Base-by-base conservation (phyloP, 2,329 filamentous ascomycete species). In the Cladorrhinum sp. region DNA sequence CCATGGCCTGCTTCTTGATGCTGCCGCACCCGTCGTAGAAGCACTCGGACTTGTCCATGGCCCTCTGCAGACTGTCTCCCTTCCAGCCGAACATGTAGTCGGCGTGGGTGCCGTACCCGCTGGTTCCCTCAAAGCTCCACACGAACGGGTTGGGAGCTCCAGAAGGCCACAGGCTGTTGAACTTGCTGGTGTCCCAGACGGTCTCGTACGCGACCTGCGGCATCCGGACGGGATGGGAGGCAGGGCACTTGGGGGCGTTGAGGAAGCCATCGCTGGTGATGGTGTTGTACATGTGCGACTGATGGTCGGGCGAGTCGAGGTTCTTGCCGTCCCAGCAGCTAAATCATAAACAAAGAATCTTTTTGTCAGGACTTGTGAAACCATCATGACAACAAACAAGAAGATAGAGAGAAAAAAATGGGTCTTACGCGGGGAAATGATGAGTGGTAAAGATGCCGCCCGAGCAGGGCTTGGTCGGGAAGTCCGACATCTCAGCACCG, bases 261-360 rank as follows among this genome's bases (percentile, higher is more conserved):
- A 39, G 59, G 59, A 69, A 69, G 26, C 66, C 66, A 20, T 68
- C 66, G 52, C 23, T 60, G 18, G 18, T 62, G 58, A 69, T 57
- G 5, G 67, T 69, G 63, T 67, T 66, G 64, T 69, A 71, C 68
- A 71, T 67, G 58, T 71, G 69, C 16, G 65, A 66, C 48, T 70
- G 67, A 72, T 87, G 84, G 70, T 86, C 76, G 1, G 74, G 53
- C 6, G 78, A 77, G 69, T 87, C 84, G 20, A 84, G 66, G 64
- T 85, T 79, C 51, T 76, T 73, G 36, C 85, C 86, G 62, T 88
- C 79, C 86, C 86, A 88, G 76, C 86, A 88, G 18, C 55, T 36
- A 36, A 10, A 36, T 30, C 18, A 20, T 39, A 3, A 24, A 61
- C 58, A 28, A 16, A 33, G 16, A 39, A n/a, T n/a, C n/a, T n/a